Conservation (phyloP, 2,329 filamentous ascomycete species). For the Epichloe gansuensis region DNA sequence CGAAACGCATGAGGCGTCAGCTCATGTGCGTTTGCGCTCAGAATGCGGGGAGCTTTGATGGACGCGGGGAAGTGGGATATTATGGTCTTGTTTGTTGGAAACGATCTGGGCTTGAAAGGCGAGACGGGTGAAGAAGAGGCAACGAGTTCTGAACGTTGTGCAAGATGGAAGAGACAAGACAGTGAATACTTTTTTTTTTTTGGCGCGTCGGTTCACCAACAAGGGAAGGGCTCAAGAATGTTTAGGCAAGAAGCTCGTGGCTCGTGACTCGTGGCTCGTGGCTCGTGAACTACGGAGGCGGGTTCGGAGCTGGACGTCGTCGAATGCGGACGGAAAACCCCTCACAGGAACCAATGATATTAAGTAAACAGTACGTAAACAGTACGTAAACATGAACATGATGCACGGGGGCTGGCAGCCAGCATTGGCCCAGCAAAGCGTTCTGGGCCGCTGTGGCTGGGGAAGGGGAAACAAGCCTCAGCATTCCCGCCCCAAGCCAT, state of each 20-base stretch:
- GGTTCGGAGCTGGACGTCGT: constrained; percentile 1
- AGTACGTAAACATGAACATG: not conserved
- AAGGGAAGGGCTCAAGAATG: not conserved
- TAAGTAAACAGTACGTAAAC: too few species aligned
- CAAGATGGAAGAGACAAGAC: too few species aligned
- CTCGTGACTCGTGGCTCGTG: not conserved
- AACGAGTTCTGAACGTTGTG: too few species aligned
- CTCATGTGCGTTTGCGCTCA: not conserved
- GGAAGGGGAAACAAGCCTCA: not conserved
- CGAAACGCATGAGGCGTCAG: too few species aligned
- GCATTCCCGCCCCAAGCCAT: not conserved
- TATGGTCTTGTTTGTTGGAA: not conserved
- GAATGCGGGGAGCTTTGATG: not conserved
- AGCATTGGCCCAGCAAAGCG: not conserved
- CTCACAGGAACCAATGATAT: not conserved
- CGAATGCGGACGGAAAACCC: constrained; percentile 1
- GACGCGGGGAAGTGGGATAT: constrained; percentile 4
- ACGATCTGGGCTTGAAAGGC: too few species aligned
- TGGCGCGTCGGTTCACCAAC: too few species aligned
- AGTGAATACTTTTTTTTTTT: too few species aligned
- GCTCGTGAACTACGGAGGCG: not conserved
- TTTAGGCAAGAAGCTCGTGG: not conserved
- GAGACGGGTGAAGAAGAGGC: too few species aligned
- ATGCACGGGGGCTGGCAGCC: not conserved
- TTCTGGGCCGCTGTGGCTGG: not conserved